Conservation (phyloP, 495 filamentous ascomycete species). For the Astrothelium subdiscretum region DNA sequence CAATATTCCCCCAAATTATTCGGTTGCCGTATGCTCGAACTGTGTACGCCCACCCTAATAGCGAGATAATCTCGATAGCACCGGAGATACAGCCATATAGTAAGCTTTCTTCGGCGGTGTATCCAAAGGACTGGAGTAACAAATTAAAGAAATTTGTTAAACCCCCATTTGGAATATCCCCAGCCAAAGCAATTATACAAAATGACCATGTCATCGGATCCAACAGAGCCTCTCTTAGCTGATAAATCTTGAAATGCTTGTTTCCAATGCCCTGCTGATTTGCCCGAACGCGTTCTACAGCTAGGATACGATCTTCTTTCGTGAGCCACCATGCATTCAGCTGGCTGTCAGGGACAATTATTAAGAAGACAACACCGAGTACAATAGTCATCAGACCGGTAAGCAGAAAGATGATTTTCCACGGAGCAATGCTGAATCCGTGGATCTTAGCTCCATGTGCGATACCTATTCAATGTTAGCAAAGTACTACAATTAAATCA, state of each 20-base stretch:
- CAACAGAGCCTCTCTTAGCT: slow-evolving; percentile 21
- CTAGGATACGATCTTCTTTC: slow-evolving; percentile 41
- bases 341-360: slow-evolving; percentile 53
- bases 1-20: background rate
- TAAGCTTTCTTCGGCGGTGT: background rate
- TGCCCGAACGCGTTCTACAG: slow-evolving; percentile 17
- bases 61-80: background rate
- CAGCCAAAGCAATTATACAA: background rate
- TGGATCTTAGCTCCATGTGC: slow-evolving; percentile 40
- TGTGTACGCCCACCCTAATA: background rate
- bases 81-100: background rate
- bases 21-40: background rate
- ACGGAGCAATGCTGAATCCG: slow-evolving; percentile 43
- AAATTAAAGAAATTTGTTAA: background rate
- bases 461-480: slow-evolving; percentile 27
- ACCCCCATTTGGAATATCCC: background rate
- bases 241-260: slow-evolving; percentile 23
- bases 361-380: slow-evolving; percentile 46
- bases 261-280: slow-evolving; percentile 24
- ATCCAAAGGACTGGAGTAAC: background rate
- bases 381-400: slow-evolving; percentile 47
- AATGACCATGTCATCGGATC: slow-evolving; percentile 11
- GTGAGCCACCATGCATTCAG: slow-evolving; percentile 52
- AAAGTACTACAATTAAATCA: background rate
- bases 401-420: slow-evolving; percentile 56